Evolutionary conservation across 345 rosid species (phyloP), one percentile per base, ranked within the genome.

Genomic region (Turnera subulata): DNA sequence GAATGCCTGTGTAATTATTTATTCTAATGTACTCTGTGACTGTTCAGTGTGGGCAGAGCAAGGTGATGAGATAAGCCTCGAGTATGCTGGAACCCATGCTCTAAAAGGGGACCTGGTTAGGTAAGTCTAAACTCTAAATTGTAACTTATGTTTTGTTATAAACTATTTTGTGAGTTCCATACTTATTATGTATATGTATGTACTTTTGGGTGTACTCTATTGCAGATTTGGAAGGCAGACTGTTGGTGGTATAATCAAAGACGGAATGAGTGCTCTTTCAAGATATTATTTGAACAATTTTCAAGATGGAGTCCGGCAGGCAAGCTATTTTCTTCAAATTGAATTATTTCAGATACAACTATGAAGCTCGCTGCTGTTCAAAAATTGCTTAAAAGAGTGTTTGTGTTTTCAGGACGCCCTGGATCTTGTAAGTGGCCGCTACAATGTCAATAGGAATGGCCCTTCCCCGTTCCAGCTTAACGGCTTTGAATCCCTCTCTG

Each of bases 231-330:
- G 97, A 39, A 89, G 66, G 54, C 99, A 84, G 77, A 92, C 99
- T 0, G n/a, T 92, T 19, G 49, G 75, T 25, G 99, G 99, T 59
- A 33, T 76, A 46, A 79, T 92, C 61, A 92, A 73, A 76, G 99
- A 92, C 64, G 99, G 99, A 20, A 66, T 92, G 62, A 89, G 96
- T 78, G 89, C 99, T 48, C 40, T 86, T 66, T 89, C 97, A 23
- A 83, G 99, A 83, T 92, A 92, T 64, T 92, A 85, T 65, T 65
- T 86, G 74, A 92, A 92, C 68, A 92, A 92, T 59, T 92, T 92
- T 72, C 96, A 92, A 13, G 99, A 92, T 64, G 99, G 99, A 64
- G 75, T 92, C 43, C 89, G 97, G 47, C 99, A 92, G 96, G 99
- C 74, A 83, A 70, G 86, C 78, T 48, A 2, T 47, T 58, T 49